Base-by-base conservation (phyloP, 1,284 basidiomycete species). In the Cutaneotrichosporon cutaneum region DNA sequence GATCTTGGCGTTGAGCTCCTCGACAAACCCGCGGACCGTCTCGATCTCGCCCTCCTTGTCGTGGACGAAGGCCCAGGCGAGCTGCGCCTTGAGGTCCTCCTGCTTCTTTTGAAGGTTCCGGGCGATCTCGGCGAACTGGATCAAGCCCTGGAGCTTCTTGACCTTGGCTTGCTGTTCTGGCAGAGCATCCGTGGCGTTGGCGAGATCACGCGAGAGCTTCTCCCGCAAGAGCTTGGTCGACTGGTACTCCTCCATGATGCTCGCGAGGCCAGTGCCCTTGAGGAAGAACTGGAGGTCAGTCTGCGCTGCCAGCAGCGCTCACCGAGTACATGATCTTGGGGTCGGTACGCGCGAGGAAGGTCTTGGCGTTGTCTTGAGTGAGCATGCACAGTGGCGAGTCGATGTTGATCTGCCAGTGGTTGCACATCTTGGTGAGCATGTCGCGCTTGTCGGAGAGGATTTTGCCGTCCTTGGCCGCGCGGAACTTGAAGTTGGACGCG, bases 331-430 rank as follows among this genome's bases (percentile, higher is more conserved):
- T 94, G 77, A 94, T 90, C n/a, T 83, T 78, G 2, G 91, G 85
- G 54, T 88, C 85, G 2, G 93, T 90, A 3, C 88, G 87, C 61
- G 90, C 89, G 68, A 99, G 82, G 80, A 99, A 99, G 69, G 92
- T 89, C 42, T 92, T 85, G 2, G 87, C 85, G 54, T 85, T 75
- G 84, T 91, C 92, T 83, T 96, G 94, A 1, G 92, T 95, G 35
- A 95, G 83, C 44, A 99, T 88, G 66, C 94, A 96, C 84, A 98
- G 87, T 0, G 94, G 94, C 72, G 97, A 97, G 75, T 99, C 96
- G 63, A 98, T 90, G 67, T 81, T 74, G 63, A 99, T 93, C 73
- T 92, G 92, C 87, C 95, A 94, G 70, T 94, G 90, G 72, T 96
- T 91, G 70, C 88, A 88, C 55, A 98, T 95, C 3, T 88, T 85